These are phyloP conservation scores for Amoebophrya sp. DNA, from an alignment of 169 alveolate genomes.

Conservation along the genomic window DNA sequence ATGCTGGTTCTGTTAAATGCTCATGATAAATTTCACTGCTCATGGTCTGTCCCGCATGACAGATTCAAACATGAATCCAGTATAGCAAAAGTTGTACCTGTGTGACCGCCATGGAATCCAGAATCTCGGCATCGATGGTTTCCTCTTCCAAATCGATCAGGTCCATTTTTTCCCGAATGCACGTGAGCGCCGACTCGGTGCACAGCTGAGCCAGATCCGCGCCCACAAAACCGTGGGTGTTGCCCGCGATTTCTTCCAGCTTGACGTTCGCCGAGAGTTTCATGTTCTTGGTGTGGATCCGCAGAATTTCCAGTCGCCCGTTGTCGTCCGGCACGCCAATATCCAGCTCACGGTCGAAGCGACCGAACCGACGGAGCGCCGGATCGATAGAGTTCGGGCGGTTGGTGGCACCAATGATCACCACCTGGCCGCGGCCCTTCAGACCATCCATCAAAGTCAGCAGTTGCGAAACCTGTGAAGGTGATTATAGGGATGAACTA, in stretches of 20 bases:
- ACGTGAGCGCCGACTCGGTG: conserved; percentile 94
- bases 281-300: conserved; percentile 99
- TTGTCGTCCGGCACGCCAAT: conserved; percentile 99
- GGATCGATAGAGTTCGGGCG: conserved; percentile 98
- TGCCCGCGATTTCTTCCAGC: conserved; percentile 94
- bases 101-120: conserved; percentile 53
- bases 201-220: conserved; percentile 95
- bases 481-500: background rate
- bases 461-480: conserved; percentile 76
- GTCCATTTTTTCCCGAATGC: conserved; percentile 99
- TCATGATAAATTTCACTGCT: no score
- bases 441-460: conserved; percentile 99
- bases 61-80: no score
- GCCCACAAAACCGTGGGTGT: conserved; percentile 98
- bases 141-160: conserved; percentile 97
- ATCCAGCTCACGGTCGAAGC: conserved; percentile 93
- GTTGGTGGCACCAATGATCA: conserved; percentile 95
- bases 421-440: conserved; percentile 98
- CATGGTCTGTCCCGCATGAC: no score
- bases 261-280: conserved; percentile 95
- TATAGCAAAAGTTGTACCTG: conserved; percentile 17
- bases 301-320: conserved; percentile 96
- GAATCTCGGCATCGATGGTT: conserved; percentile 94
- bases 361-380: conserved; percentile 97
- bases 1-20: conserved; percentile 73